These are phyloP conservation scores for Hordeum marinum DNA, from an alignment of 176 grass and related monocot genomes.

Conservation along the genomic window DNA sequence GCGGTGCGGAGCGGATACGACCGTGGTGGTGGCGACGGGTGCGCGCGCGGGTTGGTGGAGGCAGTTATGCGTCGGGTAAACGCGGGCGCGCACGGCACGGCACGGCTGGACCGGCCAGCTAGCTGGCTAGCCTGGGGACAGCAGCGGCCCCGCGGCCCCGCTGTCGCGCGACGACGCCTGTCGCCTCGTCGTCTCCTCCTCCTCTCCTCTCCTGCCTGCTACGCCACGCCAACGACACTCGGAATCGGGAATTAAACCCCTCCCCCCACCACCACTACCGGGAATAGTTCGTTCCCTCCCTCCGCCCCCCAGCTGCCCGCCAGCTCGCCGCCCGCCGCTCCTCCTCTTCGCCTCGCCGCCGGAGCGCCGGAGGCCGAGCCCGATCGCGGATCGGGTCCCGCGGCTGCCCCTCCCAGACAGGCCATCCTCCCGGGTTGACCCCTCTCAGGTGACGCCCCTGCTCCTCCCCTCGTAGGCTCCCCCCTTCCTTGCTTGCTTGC, in stretches of 20 bases:
- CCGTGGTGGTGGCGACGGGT: not conserved
- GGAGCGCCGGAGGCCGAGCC: not conserved
- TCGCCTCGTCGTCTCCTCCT: not conserved
- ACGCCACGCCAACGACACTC: conserved; percentile 4
- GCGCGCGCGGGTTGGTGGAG: not conserved
- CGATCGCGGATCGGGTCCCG: not conserved
- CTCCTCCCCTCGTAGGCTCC: not conserved
- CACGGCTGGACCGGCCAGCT: not conserved
- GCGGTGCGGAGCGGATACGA: too few relatives aligned
- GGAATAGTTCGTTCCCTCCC: not conserved
- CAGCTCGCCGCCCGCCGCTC: not conserved
- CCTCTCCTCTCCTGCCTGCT: not conserved
- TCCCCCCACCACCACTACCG: not conserved
- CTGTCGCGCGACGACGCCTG: conserved; percentile 2
- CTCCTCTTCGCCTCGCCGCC: not conserved
- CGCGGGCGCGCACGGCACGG: conserved; percentile 28
- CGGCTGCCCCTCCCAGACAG: too few relatives aligned
- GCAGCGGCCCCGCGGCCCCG: not conserved
- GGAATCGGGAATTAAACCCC: not conserved
- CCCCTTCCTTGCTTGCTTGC: not conserved
- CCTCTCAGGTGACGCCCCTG: not conserved
- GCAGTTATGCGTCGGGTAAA: conserved; percentile 26
- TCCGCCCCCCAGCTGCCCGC: not conserved
- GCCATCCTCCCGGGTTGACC: not conserved
- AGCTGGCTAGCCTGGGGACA: too few relatives aligned